Base-by-base conservation (phyloP, 2,329 filamentous ascomycete genomes). In the Chaetomium strumarium region DNA sequence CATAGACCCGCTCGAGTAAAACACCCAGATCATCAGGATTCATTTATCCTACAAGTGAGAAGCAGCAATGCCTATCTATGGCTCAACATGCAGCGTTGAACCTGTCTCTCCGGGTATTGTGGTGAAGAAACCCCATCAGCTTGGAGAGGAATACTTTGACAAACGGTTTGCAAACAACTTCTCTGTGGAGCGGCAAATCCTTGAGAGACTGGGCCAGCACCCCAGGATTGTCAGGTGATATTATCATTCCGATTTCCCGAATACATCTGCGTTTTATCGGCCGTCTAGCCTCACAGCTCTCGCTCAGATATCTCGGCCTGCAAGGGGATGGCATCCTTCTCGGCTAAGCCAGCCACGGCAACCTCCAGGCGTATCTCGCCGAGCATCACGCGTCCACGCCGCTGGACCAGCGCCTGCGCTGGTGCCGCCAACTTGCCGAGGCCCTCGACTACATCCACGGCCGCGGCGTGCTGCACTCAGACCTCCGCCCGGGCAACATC, bases 291-390 rank as follows among this genome's bases (percentile, higher is more conserved):
- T 9, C n/a, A 19, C 14, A 20, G n/a, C n/a, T n/a, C 20, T 29
- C 19, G 19, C 5, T 19, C 38, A 44, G 42, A 34, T 34, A 33
- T 13, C 42, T 44, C 29, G 42, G 42, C 3, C 3, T 33, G 4
- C 29, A 44, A 34, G 42, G 42, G 12, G 29, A 44, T 12, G 29
- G 42, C 16, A 44, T 44, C 30, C 42, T 44, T 12, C 42, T 44
- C 16, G 29, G 42, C 14, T n/a, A 44, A 44, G 42, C 42, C 42
- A 44, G 30, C 42, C 42, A 44, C 30, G 42, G 42, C 42, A 34
- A 45, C 29, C n/a, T 45, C 42, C 30, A 45, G n/a, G 11, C 42
- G 8, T 45, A 34, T 10, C 14, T 45, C 14, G 42, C 17, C 29
- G 29, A 33, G 13, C 24, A 43, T 2, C 29, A 45, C 17, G n/a